A percentile compares a stretch with the other conserved stretches of the same genome.
phyloP scores from a whole-genome alignment of 2,329 filamentous ascomycete genomes.

The Neofusicoccum umdonicola region DNA sequence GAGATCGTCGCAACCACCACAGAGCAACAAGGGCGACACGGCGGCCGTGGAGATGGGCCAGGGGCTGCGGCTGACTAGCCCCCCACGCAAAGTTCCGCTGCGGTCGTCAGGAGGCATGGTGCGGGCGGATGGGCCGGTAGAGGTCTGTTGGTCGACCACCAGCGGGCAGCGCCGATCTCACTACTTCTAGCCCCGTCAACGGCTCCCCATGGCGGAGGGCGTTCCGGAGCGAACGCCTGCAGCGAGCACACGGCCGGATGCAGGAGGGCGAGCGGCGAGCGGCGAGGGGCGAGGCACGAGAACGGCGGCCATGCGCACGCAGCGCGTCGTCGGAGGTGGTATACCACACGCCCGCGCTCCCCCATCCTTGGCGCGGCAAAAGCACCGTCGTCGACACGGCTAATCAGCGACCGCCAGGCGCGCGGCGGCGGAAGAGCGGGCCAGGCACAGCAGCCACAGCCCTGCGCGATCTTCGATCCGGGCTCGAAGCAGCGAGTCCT shows the following conservation, averaged over 20 bases:
- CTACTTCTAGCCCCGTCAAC: not conserved
- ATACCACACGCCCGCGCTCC: too few relatives aligned
- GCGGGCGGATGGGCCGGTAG: not conserved
- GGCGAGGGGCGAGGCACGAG: not conserved
- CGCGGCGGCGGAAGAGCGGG: not conserved
- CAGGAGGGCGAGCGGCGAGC: not conserved
- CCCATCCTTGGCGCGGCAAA: too few relatives aligned
- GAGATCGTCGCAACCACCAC: not conserved
- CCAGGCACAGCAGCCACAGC: not conserved
- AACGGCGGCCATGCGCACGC: not conserved
- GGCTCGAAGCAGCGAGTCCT: not conserved
- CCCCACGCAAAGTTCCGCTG: not conserved
- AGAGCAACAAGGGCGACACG: not conserved
- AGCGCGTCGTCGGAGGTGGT: too few relatives aligned
- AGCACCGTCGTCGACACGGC: not conserved
- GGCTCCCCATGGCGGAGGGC: slow-evolving; percentile 6
- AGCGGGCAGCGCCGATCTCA: not conserved
- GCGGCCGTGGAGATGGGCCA: not conserved
- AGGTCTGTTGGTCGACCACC: not conserved
- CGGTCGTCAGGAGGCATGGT: not conserved
- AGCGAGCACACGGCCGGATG: not conserved
- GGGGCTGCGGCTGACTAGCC: not conserved
- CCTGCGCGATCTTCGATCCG: not conserved
- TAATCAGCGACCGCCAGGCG: not conserved
- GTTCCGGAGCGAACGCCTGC: not conserved